A percentile compares a stretch with the other conserved stretches of the same genome.
Conservation (phyloP, 2,329 filamentous ascomycete species). For the Chaetothyriales sp. region DNA sequence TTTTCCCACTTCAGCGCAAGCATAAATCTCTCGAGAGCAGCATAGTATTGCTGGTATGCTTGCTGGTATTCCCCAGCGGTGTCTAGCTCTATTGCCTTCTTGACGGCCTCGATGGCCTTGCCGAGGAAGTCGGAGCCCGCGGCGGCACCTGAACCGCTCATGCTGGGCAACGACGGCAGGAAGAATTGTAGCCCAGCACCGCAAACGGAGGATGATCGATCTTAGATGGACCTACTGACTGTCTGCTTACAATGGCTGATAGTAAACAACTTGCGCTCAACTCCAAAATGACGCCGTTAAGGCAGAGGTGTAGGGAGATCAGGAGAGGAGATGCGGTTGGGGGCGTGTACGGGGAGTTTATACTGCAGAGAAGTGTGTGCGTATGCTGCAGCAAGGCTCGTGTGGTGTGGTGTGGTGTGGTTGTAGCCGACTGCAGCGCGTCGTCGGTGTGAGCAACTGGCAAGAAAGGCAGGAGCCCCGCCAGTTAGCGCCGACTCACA, state of each 20-base stretch:
- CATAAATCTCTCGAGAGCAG: constrained; percentile 94
- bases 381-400: not conserved
- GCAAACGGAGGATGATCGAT: not conserved
- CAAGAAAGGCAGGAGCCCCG: not conserved
- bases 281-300: not conserved
- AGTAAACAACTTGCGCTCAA: not conserved
- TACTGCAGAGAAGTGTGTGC: not conserved
- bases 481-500: not conserved
- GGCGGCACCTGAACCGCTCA: not conserved
- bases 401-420: not conserved
- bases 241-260: not conserved
- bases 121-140: constrained; percentile 78
- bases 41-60: constrained; percentile 91
- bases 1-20: constrained; percentile 99
- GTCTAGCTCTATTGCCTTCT: constrained; percentile 93
- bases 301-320: not conserved
- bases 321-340: not conserved
- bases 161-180: not conserved
- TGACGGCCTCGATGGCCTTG: constrained; percentile 89
- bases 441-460: not conserved
- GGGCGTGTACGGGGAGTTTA: not conserved
- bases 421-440: not conserved
- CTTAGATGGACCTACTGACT: not conserved
- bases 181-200: not conserved
- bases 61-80: constrained; percentile 93